These are phyloP conservation scores for Pseudocercospora fuligena DNA, from an alignment of 2,329 filamentous ascomycete genomes.

Conservation along the genomic window DNA sequence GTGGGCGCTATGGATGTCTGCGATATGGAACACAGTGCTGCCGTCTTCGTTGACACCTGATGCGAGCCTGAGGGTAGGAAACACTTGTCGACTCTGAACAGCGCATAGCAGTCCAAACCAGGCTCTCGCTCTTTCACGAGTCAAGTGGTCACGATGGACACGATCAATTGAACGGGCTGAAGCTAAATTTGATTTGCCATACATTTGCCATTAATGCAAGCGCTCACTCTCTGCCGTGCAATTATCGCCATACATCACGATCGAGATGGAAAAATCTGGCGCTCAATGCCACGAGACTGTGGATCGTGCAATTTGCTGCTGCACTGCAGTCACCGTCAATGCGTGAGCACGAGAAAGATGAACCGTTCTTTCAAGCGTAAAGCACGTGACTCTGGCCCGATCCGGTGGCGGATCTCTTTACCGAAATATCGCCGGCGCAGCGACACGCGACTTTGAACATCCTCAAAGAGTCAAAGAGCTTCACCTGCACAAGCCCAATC, in stretches of 20 bases:
- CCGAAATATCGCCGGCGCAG: background rate
- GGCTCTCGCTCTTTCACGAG: too few relatives aligned
- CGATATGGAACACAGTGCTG: conserved; percentile 2
- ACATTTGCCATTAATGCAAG: background rate
- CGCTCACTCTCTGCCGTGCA: background rate
- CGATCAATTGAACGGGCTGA: background rate
- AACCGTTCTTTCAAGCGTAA: background rate
- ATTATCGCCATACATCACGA: background rate
- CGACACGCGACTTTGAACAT: conserved; percentile 1
- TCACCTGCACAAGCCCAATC: background rate
- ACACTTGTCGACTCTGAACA: too few relatives aligned
- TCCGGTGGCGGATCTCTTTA: background rate
- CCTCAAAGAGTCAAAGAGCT: conserved; percentile 5
- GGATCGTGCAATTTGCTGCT: background rate
- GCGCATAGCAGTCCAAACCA: background rate
- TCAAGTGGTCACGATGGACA: background rate
- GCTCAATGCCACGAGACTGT: background rate
- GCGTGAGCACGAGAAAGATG: background rate
- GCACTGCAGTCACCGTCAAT: background rate
- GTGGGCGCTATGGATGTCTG: too few relatives aligned
- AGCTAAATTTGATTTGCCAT: conserved; percentile 2
- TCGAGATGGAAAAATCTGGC: background rate
- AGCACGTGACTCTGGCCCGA: background rate
- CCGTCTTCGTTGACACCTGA: background rate
- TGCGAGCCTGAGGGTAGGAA: background rate